Evolutionary conservation across 176 grass and related monocot species (phyloP).

Genomic region (bread wheat (Triticum aestivum)): IWGSC_CS_RefSeq_v2.1 NC_057814.1:610443429-610443928

Average conservation of each 20-base stretch:
- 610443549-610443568: neutral
- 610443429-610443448: too few species aligned
- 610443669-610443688: conserved; percentile 74
- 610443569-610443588: neutral
- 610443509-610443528: neutral
- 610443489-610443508: too few species aligned
- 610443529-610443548: neutral
- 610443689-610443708: conserved; percentile 50
- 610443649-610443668: conserved; percentile 57
- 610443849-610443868: conserved; percentile 62
- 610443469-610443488: neutral
- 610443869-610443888: conserved; percentile 39
- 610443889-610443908: conserved; percentile 51
- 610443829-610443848: conserved; percentile 60
- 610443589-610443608: neutral
- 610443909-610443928: conserved; percentile 63
- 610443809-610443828: conserved; percentile 69
- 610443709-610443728: conserved; percentile 9
- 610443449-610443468: neutral
- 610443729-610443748: neutral
- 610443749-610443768: neutral
- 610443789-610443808: conserved; percentile 78
- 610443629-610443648: conserved; percentile 75
- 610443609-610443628: conserved; percentile 17
- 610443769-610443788: conserved; percentile 69